Base-by-base conservation (phyloP, 768 basidiomycete genomes). In the Pleurotus salmoneostramineus region DNA sequence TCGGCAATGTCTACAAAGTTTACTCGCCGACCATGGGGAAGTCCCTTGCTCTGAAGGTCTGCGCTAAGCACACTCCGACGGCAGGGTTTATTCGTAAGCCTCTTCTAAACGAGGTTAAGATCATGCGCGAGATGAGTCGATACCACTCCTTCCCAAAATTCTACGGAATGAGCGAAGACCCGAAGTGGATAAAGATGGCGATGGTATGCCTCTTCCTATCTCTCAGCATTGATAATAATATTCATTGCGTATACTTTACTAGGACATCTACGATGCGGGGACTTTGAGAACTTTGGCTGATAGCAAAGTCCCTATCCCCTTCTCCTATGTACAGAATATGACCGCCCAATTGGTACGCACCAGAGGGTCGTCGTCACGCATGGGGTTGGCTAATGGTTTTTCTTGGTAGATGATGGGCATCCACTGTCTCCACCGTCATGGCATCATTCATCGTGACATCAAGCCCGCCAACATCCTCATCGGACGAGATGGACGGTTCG, bases 391-490 rank as follows among this genome's bases (percentile, higher is more conserved):
- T 11, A n/a, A 55, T 31, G 4, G 21, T 8, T 31, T 14, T 34
- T 14, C n/a, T n/a, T 40, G 14, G n/a, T 44, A 55, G 52, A 36
- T 55, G 21, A 36, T 55, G 21, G 52, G 17, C 10, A 55, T 55
- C n/a, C 52, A 55, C 21, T 43, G 27, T 27, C 45, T 60, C 12
- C 58, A 60, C 47, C 11, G 27, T 21, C n/a, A 36, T 21, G 52
- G 52, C 62, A 85, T 98, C 59, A 96, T 98, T 84, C 97, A 99
- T 65, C 96, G 96, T 5, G 97, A 99, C 68, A 92, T 99, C 69
- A 98, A 98, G 72, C 97, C 97, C n/a, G 96, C 98, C 70, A 98
- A 98, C 69, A 96, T 99, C 42, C 71, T 98, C 65, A 95, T 95
- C 34, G 44, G 45, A 11, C 12, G 40, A 5, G 17, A 60, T 14